A percentile compares a stretch with the other conserved stretches of the same genome.
Evolutionary conservation across 495 filamentous ascomycete species (phyloP).

Genomic region (Staphylotrichum tortipilum): DNA sequence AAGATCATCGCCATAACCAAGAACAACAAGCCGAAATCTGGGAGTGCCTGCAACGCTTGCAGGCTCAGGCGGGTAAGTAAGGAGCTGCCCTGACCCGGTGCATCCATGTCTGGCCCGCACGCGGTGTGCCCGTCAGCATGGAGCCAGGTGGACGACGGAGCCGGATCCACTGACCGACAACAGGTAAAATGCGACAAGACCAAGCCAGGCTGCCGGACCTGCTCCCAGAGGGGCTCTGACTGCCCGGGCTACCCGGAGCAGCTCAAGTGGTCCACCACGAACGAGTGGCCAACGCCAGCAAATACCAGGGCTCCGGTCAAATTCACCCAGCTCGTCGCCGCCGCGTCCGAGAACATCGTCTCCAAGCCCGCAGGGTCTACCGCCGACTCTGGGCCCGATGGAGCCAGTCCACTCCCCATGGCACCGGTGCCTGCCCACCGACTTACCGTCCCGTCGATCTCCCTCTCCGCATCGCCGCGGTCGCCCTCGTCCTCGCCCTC

Average conservation of each 20-base stretch:
- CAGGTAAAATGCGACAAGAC: slow-evolving; percentile 28
- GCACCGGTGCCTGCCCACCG: no score
- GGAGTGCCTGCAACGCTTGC: slow-evolving; percentile 27
- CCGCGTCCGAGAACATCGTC: slow-evolving; percentile 25
- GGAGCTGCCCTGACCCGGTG: background rate
- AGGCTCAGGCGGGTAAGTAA: slow-evolving; percentile 24
- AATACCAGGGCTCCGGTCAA: slow-evolving; percentile 19
- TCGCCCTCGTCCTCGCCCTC: slow-evolving; percentile 1
- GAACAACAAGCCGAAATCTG: slow-evolving; percentile 29
- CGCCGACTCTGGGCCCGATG: background rate
- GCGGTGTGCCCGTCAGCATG: background rate
- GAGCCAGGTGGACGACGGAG: background rate
- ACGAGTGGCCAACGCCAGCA: slow-evolving; percentile 17
- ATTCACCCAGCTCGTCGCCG: slow-evolving; percentile 25
- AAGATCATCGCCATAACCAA: no score
- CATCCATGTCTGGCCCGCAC: background rate
- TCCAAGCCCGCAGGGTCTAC: background rate
- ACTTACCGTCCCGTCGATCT: background rate
- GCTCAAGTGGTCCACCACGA: slow-evolving; percentile 30
- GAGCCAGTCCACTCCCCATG: background rate
- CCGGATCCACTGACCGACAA: slow-evolving; percentile 6
- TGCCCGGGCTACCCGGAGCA: slow-evolving; percentile 30
- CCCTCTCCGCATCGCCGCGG: background rate
- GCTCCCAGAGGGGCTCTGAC: slow-evolving; percentile 21
- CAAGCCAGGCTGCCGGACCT: slow-evolving; percentile 25